Evolutionary conservation across 371 early-diverging fungal genomes (phyloP).

Genomic region (Chytridium lagenaria): DNA sequence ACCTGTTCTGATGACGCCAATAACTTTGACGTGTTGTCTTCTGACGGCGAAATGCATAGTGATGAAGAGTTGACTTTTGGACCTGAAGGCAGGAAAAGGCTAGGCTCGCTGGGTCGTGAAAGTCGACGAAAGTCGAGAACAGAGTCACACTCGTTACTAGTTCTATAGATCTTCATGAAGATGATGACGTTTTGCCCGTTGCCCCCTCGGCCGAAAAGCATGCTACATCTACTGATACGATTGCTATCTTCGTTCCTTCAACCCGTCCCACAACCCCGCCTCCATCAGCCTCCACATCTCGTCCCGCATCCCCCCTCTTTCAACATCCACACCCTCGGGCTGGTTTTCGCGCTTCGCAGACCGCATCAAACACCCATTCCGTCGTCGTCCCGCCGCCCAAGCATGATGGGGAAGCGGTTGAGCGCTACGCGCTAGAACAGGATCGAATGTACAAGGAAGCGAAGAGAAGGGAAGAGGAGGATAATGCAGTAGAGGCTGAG

Average conservation of each 20-base stretch:
- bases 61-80: neutral
- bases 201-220: too few relatives aligned
- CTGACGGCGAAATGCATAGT: neutral
- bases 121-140: neutral
- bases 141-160: neutral
- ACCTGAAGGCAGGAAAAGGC: too few relatives aligned
- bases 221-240: too few relatives aligned
- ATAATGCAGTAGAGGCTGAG: neutral
- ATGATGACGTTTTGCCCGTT: too few relatives aligned
- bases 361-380: neutral
- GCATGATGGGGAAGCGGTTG: conserved; percentile 12
- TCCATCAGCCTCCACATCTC: neutral
- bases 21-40: neutral
- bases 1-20: conserved; percentile 3
- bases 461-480: neutral
- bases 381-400: conserved; percentile 2
- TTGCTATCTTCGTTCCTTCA: neutral
- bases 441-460: neutral
- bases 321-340: neutral
- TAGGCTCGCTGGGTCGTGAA: neutral
- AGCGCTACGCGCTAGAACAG: neutral
- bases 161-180: neutral
- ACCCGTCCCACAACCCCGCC: neutral
- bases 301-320: neutral
- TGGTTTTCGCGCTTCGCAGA: neutral